Evolutionary conservation across 2,329 filamentous ascomycete species (phyloP).

Genomic region (Nannizzia gypsea): DNA sequence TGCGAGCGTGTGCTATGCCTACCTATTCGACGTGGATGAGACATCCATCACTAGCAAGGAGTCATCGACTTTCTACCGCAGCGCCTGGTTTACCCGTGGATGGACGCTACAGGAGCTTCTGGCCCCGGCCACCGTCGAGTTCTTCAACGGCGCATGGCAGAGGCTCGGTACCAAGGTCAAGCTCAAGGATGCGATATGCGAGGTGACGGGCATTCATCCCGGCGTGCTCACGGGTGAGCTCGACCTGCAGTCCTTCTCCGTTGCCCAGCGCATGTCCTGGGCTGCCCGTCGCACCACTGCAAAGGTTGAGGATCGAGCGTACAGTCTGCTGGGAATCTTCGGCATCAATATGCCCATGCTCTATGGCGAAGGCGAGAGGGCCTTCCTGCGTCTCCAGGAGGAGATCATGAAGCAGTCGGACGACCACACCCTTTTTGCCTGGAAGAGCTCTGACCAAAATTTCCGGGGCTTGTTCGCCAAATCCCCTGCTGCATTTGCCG

Average conservation of each 20-base stretch:
- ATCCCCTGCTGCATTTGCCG: constrained; percentile 6
- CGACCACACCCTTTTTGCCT: constrained; percentile 16
- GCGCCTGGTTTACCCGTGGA: constrained; percentile 8
- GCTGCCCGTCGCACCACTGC: constrained; percentile 18
- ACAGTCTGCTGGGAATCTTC: constrained; percentile 23
- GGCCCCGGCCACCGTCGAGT: constrained; percentile 3
- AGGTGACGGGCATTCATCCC: constrained; percentile 6
- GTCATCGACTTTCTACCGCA: background rate
- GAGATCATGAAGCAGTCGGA: constrained; percentile 21
- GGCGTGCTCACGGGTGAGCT: background rate
- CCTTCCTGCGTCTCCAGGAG: constrained; percentile 21
- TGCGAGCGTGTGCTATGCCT: constrained; percentile 27
- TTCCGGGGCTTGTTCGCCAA: constrained; percentile 7
- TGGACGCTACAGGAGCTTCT: constrained; percentile 11
- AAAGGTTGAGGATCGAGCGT: constrained; percentile 19
- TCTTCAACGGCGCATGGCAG: constrained; percentile 8
- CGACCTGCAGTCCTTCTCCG: constrained; percentile 5
- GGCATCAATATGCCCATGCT: constrained; percentile 19
- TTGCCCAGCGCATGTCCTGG: constrained; percentile 20
- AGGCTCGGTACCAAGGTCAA: constrained; percentile 4
- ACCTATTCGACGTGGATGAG: constrained; percentile 19
- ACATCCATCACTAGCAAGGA: background rate
- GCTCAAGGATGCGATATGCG: constrained; percentile 3
- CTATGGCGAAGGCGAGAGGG: constrained; percentile 21
- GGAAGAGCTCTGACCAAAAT: constrained; percentile 7